Evolutionary conservation across 331 rosid species (phyloP).

Genomic region (Prunus yedoensis): DNA sequence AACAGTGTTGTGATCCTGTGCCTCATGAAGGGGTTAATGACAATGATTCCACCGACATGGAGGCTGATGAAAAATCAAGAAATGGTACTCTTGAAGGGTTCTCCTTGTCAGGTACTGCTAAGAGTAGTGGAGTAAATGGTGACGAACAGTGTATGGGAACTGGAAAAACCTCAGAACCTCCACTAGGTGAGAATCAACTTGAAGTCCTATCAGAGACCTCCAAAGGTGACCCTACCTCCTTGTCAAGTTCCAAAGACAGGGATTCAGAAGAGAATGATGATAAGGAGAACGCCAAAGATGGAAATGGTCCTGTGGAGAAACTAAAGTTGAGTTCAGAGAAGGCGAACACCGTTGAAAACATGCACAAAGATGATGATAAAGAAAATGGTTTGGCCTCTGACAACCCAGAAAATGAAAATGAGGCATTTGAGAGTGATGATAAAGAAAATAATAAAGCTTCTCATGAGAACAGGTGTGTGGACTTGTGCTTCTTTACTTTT

Average conservation of each 20-base stretch:
- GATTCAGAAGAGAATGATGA: conserved; percentile 20
- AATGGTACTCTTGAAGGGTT: conserved; percentile 44
- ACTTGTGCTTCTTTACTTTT: neutral
- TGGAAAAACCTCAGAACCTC: conserved; percentile 18
- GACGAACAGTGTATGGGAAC: conserved; percentile 14
- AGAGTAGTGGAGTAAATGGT: conserved; percentile 18
- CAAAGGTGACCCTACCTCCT: conserved; percentile 22
- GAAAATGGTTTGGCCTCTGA: conserved; percentile 41
- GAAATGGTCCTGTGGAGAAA: conserved; percentile 33
- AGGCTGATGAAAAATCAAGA: conserved; percentile 56
- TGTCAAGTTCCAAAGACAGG: conserved; percentile 31
- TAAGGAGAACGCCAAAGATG: conserved; percentile 10
- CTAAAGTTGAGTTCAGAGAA: conserved; percentile 18
- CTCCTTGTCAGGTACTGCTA: conserved; percentile 31
- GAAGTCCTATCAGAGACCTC: conserved; percentile 32
- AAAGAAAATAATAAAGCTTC: conserved; percentile 58
- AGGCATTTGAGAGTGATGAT: conserved; percentile 40
- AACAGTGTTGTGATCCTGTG: conserved; percentile 27
- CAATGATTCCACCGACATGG: conserved; percentile 58
- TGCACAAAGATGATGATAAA: conserved; percentile 39
- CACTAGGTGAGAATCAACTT: conserved; percentile 28
- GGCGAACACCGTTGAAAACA: conserved; percentile 21
- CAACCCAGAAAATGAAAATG: conserved; percentile 44
- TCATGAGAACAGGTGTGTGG: conserved; percentile 58
- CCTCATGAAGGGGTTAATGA: conserved; percentile 21